Evolutionary conservation across 176 grass and related monocot genomes (phyloP).

Genomic region (Sorghum bicolor): DNA sequence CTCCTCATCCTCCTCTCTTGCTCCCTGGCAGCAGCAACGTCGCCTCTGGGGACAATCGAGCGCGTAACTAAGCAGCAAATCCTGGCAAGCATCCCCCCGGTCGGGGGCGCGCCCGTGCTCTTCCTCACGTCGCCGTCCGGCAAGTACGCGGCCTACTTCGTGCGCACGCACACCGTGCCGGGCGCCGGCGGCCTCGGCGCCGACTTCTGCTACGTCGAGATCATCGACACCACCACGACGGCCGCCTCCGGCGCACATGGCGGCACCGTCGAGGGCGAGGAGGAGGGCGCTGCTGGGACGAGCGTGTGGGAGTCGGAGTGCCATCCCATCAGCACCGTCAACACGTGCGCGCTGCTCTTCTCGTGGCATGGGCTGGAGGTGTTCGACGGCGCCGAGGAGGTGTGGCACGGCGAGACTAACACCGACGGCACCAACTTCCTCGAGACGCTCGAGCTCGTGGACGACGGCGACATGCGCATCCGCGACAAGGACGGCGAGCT

Average conservation of each 20-base stretch:
- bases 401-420: slow-evolving; percentile 63
- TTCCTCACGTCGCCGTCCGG: slow-evolving; percentile 72
- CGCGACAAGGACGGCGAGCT: slow-evolving; percentile 84
- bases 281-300: background rate
- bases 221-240: slow-evolving; percentile 7
- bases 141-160: slow-evolving; percentile 62
- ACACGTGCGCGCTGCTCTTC: slow-evolving; percentile 75
- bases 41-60: slow-evolving; percentile 46
- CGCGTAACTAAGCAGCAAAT: slow-evolving; percentile 80
- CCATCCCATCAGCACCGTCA: slow-evolving; percentile 61
- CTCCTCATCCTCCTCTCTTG: slow-evolving; percentile 32
- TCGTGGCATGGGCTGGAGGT: slow-evolving; percentile 73
- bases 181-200: slow-evolving; percentile 72
- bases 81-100: slow-evolving; percentile 56
- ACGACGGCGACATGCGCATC: slow-evolving; percentile 89
- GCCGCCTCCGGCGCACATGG: background rate
- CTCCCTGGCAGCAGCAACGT: background rate
- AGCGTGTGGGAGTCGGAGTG: slow-evolving; percentile 93
- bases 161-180: slow-evolving; percentile 48
- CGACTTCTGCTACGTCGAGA: slow-evolving; percentile 89
- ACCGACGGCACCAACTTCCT: slow-evolving; percentile 67
- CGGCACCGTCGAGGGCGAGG: background rate
- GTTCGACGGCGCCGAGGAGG: slow-evolving; percentile 70
- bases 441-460: slow-evolving; percentile 69
- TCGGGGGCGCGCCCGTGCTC: slow-evolving; percentile 22